Evolutionary conservation across 805 yeast species (phyloP).

Genomic region (Tetrapisispora taiwanensis): DNA sequence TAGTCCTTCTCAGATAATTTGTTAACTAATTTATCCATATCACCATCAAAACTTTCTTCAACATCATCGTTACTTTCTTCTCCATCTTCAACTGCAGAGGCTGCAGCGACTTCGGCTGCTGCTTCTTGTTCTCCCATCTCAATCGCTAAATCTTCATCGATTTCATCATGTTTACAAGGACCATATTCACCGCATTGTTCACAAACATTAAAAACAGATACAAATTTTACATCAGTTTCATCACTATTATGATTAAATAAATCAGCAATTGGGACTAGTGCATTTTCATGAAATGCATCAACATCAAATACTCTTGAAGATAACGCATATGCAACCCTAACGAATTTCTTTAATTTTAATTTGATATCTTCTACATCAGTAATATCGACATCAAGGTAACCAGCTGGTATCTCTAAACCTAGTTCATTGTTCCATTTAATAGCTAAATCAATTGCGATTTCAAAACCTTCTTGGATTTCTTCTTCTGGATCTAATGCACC

Average conservation of each 20-base stretch:
- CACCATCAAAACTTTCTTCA: conserved; percentile 7
- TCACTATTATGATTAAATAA: conserved; percentile 64
- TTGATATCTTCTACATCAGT: conserved; percentile 16
- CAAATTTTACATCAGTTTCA: conserved; percentile 59
- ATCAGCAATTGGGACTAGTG: conserved; percentile 86
- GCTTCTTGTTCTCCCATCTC: conserved; percentile 5
- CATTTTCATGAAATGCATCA: conserved; percentile 63
- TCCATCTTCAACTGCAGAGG: too few species aligned
- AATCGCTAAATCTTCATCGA: conserved; percentile 12
- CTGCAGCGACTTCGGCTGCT: too few species aligned
- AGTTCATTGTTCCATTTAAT: conserved; percentile 25
- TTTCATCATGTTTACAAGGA: conserved; percentile 33
- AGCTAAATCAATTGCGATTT: conserved; percentile 30
- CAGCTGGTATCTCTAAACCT: conserved; percentile 24
- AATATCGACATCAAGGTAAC: conserved; percentile 19
- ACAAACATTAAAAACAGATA: conserved; percentile 44
- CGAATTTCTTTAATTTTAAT: conserved; percentile 37
- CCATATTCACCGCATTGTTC: conserved; percentile 38
- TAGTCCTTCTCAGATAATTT: conserved; percentile 18
- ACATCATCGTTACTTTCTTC: too few species aligned
- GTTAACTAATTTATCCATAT: conserved; percentile 20
- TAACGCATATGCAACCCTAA: conserved; percentile 48
- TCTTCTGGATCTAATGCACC: conserved; percentile 23
- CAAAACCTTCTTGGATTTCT: conserved; percentile 34
- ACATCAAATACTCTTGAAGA: conserved; percentile 75